Evolutionary conservation across 176 grass and related monocot species (phyloP).

Genomic region (Panicum miliaceum): DNA sequence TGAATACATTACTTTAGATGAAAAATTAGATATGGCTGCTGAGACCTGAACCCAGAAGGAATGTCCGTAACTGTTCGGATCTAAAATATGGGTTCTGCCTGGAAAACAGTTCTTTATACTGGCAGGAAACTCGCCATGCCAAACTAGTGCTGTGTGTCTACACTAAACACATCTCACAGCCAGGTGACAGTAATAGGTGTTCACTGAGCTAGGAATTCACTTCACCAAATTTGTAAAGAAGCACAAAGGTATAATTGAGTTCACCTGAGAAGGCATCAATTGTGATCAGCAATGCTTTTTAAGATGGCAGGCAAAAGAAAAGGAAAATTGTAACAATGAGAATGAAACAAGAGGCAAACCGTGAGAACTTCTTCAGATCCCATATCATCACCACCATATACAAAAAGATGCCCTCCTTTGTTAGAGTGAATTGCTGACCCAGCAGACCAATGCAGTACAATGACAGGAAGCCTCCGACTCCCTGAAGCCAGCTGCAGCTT

Average conservation of each 20-base stretch:
- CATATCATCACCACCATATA: conserved; percentile 96
- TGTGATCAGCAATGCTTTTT: neutral
- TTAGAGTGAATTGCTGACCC: conserved; percentile 52
- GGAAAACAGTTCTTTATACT: neutral
- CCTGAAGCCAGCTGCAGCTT: conserved; percentile 88
- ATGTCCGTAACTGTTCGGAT: neutral
- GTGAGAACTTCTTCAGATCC: conserved; percentile 98
- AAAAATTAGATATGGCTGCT: conserved; percentile 16
- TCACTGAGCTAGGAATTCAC: neutral
- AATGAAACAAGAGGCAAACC: conserved; percentile 52
- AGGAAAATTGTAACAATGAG: conserved; percentile 3
- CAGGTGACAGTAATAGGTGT: neutral
- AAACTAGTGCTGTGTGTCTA: conserved; percentile 21
- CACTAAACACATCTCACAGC: conserved; percentile 11
- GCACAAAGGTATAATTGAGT: conserved; percentile 36
- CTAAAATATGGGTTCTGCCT: neutral
- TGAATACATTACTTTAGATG: neutral
- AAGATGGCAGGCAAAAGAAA: conserved; percentile 6
- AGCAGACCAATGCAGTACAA: conserved; percentile 87
- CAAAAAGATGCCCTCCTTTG: conserved; percentile 87
- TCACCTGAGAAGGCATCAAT: conserved; percentile 14
- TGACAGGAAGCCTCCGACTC: conserved; percentile 87
- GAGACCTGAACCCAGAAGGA: neutral
- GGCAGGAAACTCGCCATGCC: conserved; percentile 11
- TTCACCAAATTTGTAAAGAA: conserved; percentile 31